Evolutionary conservation across 2,329 filamentous ascomycete genomes (phyloP), one percentile per base, ranked within the genome.

Genomic region (Chalaropsis thielavioides): DNA sequence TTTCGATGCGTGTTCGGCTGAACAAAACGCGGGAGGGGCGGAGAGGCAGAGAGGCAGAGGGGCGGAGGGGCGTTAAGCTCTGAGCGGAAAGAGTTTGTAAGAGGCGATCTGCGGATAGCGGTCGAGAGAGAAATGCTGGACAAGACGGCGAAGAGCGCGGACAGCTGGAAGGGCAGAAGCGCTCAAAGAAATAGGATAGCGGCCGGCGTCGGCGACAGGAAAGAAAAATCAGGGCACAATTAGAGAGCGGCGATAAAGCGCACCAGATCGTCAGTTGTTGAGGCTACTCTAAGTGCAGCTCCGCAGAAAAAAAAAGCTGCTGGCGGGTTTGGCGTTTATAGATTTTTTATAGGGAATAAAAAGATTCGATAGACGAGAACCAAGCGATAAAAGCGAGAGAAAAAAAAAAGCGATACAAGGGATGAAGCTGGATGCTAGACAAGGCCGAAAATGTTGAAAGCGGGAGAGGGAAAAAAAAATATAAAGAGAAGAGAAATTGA

Each of bases 361-460:
- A 22, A 38, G 17, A 61, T 41, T 31, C 22, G 27, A 62, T 13
- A 54, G 10, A 24, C 24, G 41, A 61, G 27, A 43, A 62, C 40
- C 13, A 62, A 13, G 27, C 8, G 31, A 61, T 40, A 61, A 41
- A 46, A 62, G 19, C 31, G 31, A 31, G 31, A 31, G 31, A 49
- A 35, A 35, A 19, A 31, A 38, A 62, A 43, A 22, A 19, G 5
- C 40, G 41, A 61, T 61, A 44, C 10, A 61, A 24, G 5, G 40
- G 38, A 61, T 61, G 24, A 44, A 44, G 24, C 6, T 38, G 15
- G 22, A n/a, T 7, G 59, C 7, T 43, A 17, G 19, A 22, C 38
- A 61, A 22, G 40, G 8, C 54, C 8, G 43, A 27, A 54, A n/a
- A 51, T 69, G 31, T 31, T 40, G 43, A 40, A 54, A 56, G 41